phyloP scores from a whole-genome alignment of 768 basidiomycete genomes.

The Mycena rosella region DNA sequence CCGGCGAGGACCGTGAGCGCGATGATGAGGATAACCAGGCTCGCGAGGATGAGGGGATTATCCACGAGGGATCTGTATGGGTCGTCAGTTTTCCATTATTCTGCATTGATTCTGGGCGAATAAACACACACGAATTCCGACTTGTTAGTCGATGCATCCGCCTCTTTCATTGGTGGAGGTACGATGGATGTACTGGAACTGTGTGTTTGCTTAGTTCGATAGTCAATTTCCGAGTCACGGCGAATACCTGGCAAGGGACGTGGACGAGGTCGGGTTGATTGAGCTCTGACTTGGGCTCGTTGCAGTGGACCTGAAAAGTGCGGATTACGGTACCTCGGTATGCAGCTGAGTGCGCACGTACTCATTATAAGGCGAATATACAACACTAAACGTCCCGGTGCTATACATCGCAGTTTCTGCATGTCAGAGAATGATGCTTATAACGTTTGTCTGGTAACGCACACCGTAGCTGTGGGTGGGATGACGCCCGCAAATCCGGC shows the following conservation, averaged over 20 bases:
- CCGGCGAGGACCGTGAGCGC: constrained; percentile 7
- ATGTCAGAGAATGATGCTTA: background rate
- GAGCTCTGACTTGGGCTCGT: background rate
- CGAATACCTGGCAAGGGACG: background rate
- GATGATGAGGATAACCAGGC: constrained; percentile 14
- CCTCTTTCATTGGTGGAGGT: too few relatives aligned
- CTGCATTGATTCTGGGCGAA: background rate
- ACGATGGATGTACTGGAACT: background rate
- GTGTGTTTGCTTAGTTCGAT: background rate
- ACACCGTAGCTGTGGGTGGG: constrained; percentile 3
- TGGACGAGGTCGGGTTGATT: background rate
- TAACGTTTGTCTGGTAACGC: background rate
- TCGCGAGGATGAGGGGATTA: constrained; percentile 13
- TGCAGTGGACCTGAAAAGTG: background rate
- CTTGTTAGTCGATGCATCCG: too few relatives aligned
- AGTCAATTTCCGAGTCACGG: background rate
- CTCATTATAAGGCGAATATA: constrained; percentile 11
- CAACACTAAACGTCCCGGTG: constrained; percentile 1
- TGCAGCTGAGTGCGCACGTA: background rate
- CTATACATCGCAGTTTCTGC: background rate
- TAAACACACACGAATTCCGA: constrained; percentile 15
- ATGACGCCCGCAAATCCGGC: constrained; percentile 4
- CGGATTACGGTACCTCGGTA: background rate
- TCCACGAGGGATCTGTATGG: background rate
- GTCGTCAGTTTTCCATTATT: background rate